phyloP scores from a whole-genome alignment of 345 rosid genomes.

The Lumnitzera littorea region DNA sequence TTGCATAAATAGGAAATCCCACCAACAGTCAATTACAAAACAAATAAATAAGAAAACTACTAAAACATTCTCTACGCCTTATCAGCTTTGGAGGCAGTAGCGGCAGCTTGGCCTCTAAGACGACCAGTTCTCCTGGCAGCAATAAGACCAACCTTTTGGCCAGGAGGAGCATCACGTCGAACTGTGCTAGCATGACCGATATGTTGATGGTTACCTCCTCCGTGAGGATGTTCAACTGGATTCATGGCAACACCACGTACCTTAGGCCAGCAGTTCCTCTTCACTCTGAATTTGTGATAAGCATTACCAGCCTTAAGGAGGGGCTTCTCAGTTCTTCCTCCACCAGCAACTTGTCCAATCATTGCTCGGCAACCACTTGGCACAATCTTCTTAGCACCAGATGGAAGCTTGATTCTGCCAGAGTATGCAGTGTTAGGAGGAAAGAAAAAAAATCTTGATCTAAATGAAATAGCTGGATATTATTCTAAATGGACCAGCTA shows the following conservation, averaged over 20 bases:
- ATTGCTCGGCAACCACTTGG: conserved; percentile 43
- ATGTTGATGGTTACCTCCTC: conserved; percentile 51
- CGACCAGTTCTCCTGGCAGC: conserved; percentile 45
- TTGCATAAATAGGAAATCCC: neutral
- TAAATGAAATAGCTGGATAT: no score
- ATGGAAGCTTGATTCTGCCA: conserved; percentile 40
- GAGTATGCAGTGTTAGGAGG: no score
- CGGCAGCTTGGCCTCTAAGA: conserved; percentile 32
- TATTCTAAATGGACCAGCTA: no score
- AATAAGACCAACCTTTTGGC: conserved; percentile 54
- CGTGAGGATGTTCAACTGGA: conserved; percentile 52
- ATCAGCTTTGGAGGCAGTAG: conserved; percentile 31
- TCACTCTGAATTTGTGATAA: conserved; percentile 40
- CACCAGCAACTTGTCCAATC: conserved; percentile 42
- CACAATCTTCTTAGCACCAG: conserved; percentile 40
- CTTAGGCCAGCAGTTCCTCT: conserved; percentile 59
- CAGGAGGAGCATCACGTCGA: conserved; percentile 44
- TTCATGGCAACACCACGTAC: conserved; percentile 56
- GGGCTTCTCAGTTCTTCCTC: conserved; percentile 52
- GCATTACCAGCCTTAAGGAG: conserved; percentile 48
- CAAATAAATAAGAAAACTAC: neutral
- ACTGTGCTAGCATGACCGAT: conserved; percentile 47
- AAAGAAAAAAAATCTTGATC: no score
- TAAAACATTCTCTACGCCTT: conserved; percentile 7
- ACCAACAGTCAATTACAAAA: neutral